These are phyloP conservation scores for Teratosphaeria nubilosa DNA, from an alignment of 2,329 filamentous ascomycete species.

Conservation along the genomic window DNA sequence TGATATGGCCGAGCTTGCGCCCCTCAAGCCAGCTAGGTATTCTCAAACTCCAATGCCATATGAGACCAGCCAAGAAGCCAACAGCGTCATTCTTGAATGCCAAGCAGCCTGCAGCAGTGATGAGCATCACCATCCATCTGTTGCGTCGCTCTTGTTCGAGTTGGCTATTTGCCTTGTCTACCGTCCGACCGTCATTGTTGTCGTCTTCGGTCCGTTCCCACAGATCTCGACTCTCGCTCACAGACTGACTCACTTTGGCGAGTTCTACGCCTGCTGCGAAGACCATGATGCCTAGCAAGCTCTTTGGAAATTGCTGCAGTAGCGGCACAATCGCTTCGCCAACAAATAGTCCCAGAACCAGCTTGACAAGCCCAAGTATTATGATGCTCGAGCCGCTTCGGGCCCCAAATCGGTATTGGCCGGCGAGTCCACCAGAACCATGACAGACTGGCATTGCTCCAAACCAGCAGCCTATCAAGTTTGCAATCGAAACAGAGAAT, in stretches of 20 bases:
- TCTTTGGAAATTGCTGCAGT: slow-evolving; percentile 62
- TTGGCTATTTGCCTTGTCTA: slow-evolving; percentile 41
- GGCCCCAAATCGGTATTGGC: slow-evolving; percentile 83
- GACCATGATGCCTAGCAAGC: slow-evolving; percentile 77
- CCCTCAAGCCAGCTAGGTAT: slow-evolving; percentile 10
- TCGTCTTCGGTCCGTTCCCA: slow-evolving; percentile 32
- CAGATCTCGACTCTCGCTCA: slow-evolving; percentile 63
- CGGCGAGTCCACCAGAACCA: slow-evolving; percentile 81
- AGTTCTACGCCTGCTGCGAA: slow-evolving; percentile 82
- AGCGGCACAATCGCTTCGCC: slow-evolving; percentile 64
- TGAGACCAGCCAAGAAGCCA: slow-evolving; percentile 71
- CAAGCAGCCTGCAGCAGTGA: slow-evolving; percentile 70
- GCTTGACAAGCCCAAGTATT: slow-evolving; percentile 64
- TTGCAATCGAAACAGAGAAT: slow-evolving; percentile 72
- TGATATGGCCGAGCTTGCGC: slow-evolving; percentile 6
- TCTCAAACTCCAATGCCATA: slow-evolving; percentile 61
- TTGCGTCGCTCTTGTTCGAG: slow-evolving; percentile 60
- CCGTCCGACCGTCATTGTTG: slow-evolving; percentile 15
- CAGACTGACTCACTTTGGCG: slow-evolving; percentile 69
- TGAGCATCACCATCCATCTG: slow-evolving; percentile 82
- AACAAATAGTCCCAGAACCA: slow-evolving; percentile 64
- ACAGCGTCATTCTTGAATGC: slow-evolving; percentile 86
- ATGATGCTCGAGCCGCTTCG: slow-evolving; percentile 78
- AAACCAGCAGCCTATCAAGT: slow-evolving; percentile 79
- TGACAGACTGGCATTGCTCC: slow-evolving; percentile 94